Base-by-base conservation (phyloP, 1,139 yeast genomes). In the Schwanniomyces etchellsii region DNA sequence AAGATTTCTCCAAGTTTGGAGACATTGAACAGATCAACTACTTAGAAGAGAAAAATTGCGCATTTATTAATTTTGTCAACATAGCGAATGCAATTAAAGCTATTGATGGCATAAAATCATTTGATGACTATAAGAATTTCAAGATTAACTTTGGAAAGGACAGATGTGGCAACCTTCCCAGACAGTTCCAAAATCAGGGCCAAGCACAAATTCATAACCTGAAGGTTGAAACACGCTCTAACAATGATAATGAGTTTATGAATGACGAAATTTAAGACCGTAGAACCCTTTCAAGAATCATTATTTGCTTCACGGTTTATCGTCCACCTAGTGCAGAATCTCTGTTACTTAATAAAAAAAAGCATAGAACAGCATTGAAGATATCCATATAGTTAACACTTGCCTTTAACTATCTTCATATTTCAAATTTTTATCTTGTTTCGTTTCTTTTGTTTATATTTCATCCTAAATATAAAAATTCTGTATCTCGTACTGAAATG, bases 81-180 rank as follows among this genome's bases (percentile, higher is more conserved):
- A 81, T 88, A 40, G 72, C 84, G n/a, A 75, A 82, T 48, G 95
- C 96, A 4, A 74, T 84, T 37, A 83, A 81, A 43, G 85, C 89
- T 14, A 81, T 83, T 28, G 84, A 81, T 47, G 65, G 71, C 60
- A 48, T 78, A 64, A 50, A 65, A 65, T 44, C 72, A 3, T 64
- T 56, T 39, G 54, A 71, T 12, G 71, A 69, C 34, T 80, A 84
- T 60, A 61, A 70, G 17, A 65, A 65, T 33, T 75, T 81, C 39
- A 82, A 81, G 47, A 77, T 85, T 26, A 81, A 74, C 47, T 88
- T 84, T 51, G 96, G 96, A 36, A 83, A 83, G 56, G 96, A 89
- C 56, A 71, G 95, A 48, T 91, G 97, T 58, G 96, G 94, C 17
- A 85, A 86, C 51, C 71, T 81, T 39, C 88, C 88, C 37, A 70